A percentile compares a stretch with the other conserved stretches of the same genome.
Conservation (phyloP, 2,329 filamentous ascomycete species). For the Ilyonectria sp. region DNA sequence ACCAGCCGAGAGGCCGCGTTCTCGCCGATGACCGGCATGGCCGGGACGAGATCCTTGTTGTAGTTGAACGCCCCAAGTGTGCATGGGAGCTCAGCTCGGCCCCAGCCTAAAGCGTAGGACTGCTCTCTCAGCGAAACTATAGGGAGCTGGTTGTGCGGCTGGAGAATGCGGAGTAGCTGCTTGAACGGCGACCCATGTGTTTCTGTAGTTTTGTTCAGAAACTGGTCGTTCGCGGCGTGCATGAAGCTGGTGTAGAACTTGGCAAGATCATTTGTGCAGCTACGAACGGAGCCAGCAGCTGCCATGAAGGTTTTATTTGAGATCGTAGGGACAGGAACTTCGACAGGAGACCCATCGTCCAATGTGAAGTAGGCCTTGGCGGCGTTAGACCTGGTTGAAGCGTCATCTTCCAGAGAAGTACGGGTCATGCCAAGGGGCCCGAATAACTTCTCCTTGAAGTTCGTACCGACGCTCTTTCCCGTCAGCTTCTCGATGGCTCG, state of each 20-base stretch:
- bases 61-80: constrained; percentile 5
- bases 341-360: background rate
- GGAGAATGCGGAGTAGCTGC: background rate
- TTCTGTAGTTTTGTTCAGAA: background rate
- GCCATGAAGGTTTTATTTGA: background rate
- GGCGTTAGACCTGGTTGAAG: constrained; percentile 27
- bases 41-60: background rate
- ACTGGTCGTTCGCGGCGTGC: background rate
- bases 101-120: constrained; percentile 6
- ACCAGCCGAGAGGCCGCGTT: background rate
- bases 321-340: background rate
- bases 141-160: constrained; percentile 1
- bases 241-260: background rate
- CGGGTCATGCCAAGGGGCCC: constrained; percentile 4
- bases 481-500: constrained; percentile 4
- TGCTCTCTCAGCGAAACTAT: constrained; percentile 3
- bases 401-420: background rate
- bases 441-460: constrained; percentile 8
- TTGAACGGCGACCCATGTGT: constrained; percentile 2
- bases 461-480: background rate
- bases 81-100: background rate
- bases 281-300: background rate
- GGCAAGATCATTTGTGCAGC: background rate
- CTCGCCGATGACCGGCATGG: constrained; percentile 3
- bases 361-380: constrained; percentile 3